These are phyloP conservation scores for Mortierella sp. DNA, from an alignment of 371 early-diverging fungal species.

Conservation along the genomic window DNA sequence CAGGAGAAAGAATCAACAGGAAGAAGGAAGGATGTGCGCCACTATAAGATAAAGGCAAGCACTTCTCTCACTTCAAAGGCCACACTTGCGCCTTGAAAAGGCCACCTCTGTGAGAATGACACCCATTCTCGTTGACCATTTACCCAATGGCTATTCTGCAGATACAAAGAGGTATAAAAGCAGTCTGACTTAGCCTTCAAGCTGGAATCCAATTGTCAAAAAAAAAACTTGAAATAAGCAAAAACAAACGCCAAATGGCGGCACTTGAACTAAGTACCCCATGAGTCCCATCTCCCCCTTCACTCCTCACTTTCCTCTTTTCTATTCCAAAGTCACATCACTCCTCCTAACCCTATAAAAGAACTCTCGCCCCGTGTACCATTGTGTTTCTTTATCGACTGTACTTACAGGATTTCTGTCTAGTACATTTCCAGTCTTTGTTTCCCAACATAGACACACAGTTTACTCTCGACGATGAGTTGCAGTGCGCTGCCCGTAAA, in stretches of 20 bases:
- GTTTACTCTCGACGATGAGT: constrained; percentile 60
- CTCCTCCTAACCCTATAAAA: not conserved
- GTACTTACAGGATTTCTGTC: constrained; percentile 61
- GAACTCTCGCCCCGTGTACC: not conserved
- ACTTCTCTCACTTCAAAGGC: not conserved
- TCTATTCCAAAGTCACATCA: not conserved
- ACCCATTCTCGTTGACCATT: not conserved
- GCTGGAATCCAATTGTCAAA: not conserved
- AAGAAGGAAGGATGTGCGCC: not conserved
- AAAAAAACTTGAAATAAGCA: not conserved
- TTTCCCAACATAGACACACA: constrained; percentile 61
- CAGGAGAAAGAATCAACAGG: not conserved
- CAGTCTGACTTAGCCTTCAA: too few species aligned
- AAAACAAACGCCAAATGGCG: not conserved
- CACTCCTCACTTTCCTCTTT: not conserved
- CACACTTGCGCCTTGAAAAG: too few species aligned
- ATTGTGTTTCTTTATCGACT: constrained; percentile 50
- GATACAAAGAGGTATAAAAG: not conserved
- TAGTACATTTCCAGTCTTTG: constrained; percentile 60
- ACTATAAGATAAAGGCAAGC: not conserved
- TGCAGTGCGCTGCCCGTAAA: constrained; percentile 60
- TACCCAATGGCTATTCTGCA: not conserved
- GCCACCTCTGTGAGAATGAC: not conserved
- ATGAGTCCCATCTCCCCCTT: not conserved
- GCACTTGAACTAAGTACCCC: not conserved